Evolutionary conservation across 306 rosid species (phyloP).

Genomic region (Medicago truncatula): DNA sequence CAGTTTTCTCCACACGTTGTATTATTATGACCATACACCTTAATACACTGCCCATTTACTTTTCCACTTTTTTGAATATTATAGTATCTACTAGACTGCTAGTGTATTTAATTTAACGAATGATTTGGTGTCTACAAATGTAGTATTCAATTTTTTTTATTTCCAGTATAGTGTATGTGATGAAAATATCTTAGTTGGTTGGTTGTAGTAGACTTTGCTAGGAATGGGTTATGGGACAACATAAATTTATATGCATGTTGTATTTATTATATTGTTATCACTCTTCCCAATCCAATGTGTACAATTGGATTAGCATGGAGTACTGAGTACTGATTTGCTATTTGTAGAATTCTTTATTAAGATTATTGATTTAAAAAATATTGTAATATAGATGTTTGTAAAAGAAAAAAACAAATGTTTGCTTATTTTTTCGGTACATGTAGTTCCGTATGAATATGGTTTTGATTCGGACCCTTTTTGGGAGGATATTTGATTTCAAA

Average conservation of each 20-base stretch:
- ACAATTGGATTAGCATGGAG: not conserved
- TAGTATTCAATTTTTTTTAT: not conserved
- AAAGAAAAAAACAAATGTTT: no score
- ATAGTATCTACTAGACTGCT: not conserved
- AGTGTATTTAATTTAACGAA: not conserved
- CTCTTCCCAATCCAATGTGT: not conserved
- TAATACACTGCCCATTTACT: not conserved
- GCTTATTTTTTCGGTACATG: not conserved
- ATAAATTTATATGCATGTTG: not conserved
- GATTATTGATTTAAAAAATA: not conserved
- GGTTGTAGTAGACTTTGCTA: conserved; percentile 37
- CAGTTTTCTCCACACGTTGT: conserved; percentile 23
- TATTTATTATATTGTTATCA: conserved; percentile 5
- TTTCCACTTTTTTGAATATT: conserved; percentile 2
- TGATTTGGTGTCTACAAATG: not conserved
- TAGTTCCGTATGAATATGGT: no score
- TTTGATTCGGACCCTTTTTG: no score
- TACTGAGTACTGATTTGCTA: not conserved
- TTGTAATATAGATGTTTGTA: not conserved
- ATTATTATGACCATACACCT: conserved; percentile 8
- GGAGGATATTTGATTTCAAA: no score
- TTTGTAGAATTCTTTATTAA: not conserved
- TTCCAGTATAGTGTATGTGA: not conserved
- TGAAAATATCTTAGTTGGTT: conserved; percentile 45
- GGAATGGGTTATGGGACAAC: conserved; percentile 2